Conservation (phyloP, 768 basidiomycete genomes). For the Lentinula guzmanii region DNA sequence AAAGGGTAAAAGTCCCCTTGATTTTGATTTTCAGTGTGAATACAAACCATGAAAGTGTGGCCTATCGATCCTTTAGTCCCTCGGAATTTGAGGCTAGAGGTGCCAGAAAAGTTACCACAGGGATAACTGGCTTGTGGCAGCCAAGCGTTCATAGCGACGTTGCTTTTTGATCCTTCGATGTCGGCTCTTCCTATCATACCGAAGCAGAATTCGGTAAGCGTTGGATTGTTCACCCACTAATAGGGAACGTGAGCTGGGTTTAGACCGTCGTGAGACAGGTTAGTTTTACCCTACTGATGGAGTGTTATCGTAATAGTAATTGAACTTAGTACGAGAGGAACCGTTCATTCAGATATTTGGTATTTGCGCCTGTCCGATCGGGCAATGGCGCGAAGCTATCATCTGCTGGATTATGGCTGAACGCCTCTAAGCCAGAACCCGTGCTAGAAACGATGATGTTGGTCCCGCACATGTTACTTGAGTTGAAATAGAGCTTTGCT, state of each 20-base stretch:
- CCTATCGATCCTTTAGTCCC: slow-evolving; percentile 81
- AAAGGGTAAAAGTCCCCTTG: slow-evolving; percentile 78
- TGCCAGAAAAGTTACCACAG: slow-evolving; percentile 73
- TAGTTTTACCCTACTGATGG: slow-evolving; percentile 84
- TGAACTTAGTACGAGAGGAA: slow-evolving; percentile 55
- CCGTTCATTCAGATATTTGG: slow-evolving; percentile 58
- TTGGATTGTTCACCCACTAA: slow-evolving; percentile 78
- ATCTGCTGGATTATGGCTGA: slow-evolving; percentile 83
- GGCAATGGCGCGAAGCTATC: slow-evolving; percentile 77
- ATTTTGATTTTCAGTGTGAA: slow-evolving; percentile 80
- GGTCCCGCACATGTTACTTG: slow-evolving; percentile 60
- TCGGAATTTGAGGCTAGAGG: slow-evolving; percentile 76
- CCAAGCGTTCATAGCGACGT: slow-evolving; percentile 82
- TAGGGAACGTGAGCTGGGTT: slow-evolving; percentile 80
- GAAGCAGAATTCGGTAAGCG: slow-evolving; percentile 76
- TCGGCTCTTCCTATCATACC: slow-evolving; percentile 79
- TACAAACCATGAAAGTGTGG: slow-evolving; percentile 80
- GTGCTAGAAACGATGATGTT: slow-evolving; percentile 71
- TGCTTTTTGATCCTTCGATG: slow-evolving; percentile 81
- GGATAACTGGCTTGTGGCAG: slow-evolving; percentile 79
- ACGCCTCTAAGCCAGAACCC: slow-evolving; percentile 81
- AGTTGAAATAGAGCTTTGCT: slow-evolving; percentile 66
- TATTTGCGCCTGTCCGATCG: slow-evolving; percentile 75
- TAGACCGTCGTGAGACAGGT: slow-evolving; percentile 82
- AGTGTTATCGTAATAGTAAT: slow-evolving; percentile 63